Base-by-base conservation (phyloP, 2,329 filamentous ascomycete genomes). In the Boeremia lycopersici region DNA sequence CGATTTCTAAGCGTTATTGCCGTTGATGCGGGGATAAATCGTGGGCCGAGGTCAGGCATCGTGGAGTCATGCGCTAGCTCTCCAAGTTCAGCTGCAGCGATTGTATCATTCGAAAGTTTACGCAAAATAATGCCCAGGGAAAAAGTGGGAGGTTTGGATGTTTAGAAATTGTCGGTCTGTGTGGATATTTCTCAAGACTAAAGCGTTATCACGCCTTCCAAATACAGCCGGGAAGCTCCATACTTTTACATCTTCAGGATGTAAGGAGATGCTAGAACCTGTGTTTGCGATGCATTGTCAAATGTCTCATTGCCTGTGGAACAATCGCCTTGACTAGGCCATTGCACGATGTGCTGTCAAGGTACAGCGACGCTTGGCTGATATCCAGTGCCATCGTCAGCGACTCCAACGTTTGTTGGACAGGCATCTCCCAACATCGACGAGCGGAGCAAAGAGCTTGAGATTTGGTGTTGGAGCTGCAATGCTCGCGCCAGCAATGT, bases 11-110 rank as follows among this genome's bases (percentile, higher is more conserved):
- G 63, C 65, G 46, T 56, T 48, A 56, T 44, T 60, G 23, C 52
- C 56, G 54, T 49, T 31, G 46, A 53, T 63, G 63, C 65, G 66
- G 68, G 65, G 65, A 68, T 57, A 47, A 26, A 9, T 30, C 19
- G 50, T 33, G 41, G 63, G 53, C 67, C 68, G 68, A 72, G 68
- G 68, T 69, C 63, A 62, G 49, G 45, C 30, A 57, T 50, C 34
- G 33, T 41, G 36, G 25, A 50, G 41, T 43, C 6, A 25, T 29
- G 35, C 35, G 36, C 46, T 55, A 55, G 36, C 13, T 39, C 34
- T 35, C n/a, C 10, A 48, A 28, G 36, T 38, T 49, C 15, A 36
- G 6, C 31, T 38, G 30, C 26, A 31, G 9, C n/a, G 28, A 9
- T 19, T n/a, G 38, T 11, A 19, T 19, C 11, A 29, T 2, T 26